Percentiles rank a stretch among this genome's conserved stretches.
phyloP scores from a whole-genome alignment of 2,329 filamentous ascomycete genomes.

The Venturia asperata region DNA sequence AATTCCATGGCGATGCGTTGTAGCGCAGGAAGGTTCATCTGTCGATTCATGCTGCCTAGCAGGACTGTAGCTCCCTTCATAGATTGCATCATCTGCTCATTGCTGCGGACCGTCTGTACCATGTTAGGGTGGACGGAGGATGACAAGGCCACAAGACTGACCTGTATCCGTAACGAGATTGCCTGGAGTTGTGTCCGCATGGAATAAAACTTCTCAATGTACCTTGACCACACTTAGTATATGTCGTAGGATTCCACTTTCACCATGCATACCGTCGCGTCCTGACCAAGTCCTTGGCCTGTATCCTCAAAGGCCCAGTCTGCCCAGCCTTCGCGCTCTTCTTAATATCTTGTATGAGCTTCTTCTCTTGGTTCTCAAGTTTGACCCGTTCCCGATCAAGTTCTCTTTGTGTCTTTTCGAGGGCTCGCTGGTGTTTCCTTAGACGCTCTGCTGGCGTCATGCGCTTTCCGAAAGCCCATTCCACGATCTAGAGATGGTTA shows the following conservation, averaged over 20 bases:
- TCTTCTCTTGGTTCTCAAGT: conserved; percentile 98
- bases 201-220: conserved; percentile 96
- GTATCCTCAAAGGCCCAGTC: conserved; percentile 97
- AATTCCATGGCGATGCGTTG: conserved; percentile 99
- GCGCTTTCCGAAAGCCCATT: conserved; percentile 99
- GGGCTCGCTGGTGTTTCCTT: conserved; percentile 88
- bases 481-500: conserved; percentile 63
- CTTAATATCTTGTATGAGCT: conserved; percentile 90
- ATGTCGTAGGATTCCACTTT: not conserved
- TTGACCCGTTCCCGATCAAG: conserved; percentile 92
- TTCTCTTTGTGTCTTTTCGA: conserved; percentile 96
- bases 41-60: conserved; percentile 91
- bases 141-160: conserved; percentile 34
- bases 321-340: conserved; percentile 97
- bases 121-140: conserved; percentile 22
- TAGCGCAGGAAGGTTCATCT: conserved; percentile 92
- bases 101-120: conserved; percentile 81
- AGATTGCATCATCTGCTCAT: conserved; percentile 99
- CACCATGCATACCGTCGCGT: conserved; percentile 60
- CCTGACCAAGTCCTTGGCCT: conserved; percentile 92
- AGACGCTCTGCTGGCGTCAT: conserved; percentile 92
- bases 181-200: conserved; percentile 97
- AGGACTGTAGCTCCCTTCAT: conserved; percentile 97
- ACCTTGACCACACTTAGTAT: conserved; percentile 45
- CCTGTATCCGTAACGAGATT: conserved; percentile 89